Conservation (phyloP, 2,329 filamentous ascomycete species). For the Myriosclerotinia curreyana region DNA sequence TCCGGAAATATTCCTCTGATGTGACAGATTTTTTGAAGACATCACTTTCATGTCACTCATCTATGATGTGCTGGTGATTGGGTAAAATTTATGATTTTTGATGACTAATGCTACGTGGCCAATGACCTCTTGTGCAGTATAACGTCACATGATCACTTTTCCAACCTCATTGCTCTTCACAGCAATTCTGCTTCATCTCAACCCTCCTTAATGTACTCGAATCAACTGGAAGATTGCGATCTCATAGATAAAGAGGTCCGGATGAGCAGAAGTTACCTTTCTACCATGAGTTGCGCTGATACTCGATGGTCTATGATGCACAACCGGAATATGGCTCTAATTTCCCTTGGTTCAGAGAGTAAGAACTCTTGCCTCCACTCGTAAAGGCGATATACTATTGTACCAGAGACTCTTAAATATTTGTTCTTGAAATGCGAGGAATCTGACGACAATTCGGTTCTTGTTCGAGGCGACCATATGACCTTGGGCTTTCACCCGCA, state of each 20-base stretch:
- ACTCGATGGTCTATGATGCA: too few relatives aligned
- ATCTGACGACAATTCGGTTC: background rate
- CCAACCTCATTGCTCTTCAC: background rate
- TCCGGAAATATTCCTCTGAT: too few relatives aligned
- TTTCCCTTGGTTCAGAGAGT: background rate
- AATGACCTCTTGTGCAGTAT: background rate
- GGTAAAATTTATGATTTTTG: background rate
- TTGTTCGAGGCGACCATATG: background rate
- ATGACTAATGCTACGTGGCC: background rate
- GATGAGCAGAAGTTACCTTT: background rate
- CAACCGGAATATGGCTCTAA: background rate
- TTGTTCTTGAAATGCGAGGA: accelerated
- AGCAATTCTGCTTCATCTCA: too few relatives aligned
- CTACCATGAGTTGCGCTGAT: too few relatives aligned
- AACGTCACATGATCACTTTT: background rate
- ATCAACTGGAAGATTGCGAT: background rate
- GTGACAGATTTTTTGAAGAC: too few relatives aligned
- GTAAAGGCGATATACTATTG: too few relatives aligned
- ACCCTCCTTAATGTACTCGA: too few relatives aligned
- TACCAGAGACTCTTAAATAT: accelerated
- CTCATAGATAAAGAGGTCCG: too few relatives aligned
- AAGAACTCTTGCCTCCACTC: background rate
- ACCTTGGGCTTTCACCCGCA: background rate
- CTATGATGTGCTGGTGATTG: background rate
- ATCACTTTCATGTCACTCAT: background rate